Evolutionary conservation across 129 eudicot genomes (phyloP).

Genomic region (Tagetes erecta): DNA sequence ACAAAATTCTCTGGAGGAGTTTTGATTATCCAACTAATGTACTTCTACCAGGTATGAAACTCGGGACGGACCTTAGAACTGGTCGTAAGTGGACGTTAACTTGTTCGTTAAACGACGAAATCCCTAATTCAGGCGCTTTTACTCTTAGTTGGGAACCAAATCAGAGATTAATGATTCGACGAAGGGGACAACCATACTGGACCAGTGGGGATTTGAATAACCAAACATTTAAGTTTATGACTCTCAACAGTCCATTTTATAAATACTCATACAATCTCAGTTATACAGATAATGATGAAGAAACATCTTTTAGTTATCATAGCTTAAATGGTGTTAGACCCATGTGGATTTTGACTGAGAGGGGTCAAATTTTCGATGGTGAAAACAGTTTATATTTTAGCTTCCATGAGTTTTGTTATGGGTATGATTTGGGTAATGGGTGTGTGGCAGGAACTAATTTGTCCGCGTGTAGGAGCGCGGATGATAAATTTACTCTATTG

Average conservation of each 20-base stretch:
- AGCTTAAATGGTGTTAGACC: not conserved
- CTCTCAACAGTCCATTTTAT: slow-evolving; percentile 1
- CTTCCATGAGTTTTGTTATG: slow-evolving; percentile 30
- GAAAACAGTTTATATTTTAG: not conserved
- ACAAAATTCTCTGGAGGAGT: slow-evolving; percentile 34
- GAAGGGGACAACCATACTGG: slow-evolving; percentile 31
- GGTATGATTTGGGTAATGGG: slow-evolving; percentile 28
- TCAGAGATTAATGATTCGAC: slow-evolving; percentile 14
- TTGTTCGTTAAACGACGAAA: slow-evolving; percentile 26
- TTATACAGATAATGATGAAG: slow-evolving; percentile 28
- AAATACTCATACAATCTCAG: slow-evolving; percentile 24
- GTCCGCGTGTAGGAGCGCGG: slow-evolving; percentile 24
- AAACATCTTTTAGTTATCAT: slow-evolving; percentile 26
- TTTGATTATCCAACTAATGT: slow-evolving; percentile 38
- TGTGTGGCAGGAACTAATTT: slow-evolving; percentile 20
- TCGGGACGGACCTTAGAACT: slow-evolving; percentile 24
- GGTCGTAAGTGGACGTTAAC: slow-evolving; percentile 26
- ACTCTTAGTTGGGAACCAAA: slow-evolving; percentile 28
- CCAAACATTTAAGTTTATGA: slow-evolving; percentile 1
- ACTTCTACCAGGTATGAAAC: slow-evolving; percentile 42
- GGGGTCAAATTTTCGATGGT: slow-evolving; percentile 14
- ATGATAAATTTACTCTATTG: not conserved
- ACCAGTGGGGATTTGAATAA: not conserved
- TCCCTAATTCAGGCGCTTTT: slow-evolving; percentile 30
- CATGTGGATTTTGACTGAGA: slow-evolving; percentile 18